Evolutionary conservation across 768 basidiomycete species (phyloP), one percentile per base, ranked within the genome.

Genomic region (Pleurotus salmoneostramineus): DNA sequence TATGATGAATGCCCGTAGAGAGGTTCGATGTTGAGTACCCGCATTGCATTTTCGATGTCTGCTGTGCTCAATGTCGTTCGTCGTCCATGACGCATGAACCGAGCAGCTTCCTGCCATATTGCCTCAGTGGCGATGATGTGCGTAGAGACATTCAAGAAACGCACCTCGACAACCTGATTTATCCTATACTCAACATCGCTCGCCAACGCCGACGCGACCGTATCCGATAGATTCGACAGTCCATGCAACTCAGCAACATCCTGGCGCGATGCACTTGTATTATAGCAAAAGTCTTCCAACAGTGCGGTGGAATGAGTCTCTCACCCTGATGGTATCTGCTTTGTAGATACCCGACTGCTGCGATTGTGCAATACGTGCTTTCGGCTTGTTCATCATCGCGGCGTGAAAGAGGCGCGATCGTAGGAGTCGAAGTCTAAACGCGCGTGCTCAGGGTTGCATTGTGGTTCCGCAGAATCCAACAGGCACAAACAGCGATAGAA

Each of bases 151-250:
- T 27, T 27, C 37, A 21, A 21, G 55, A 37, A 15, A 65, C 76
- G 44, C 61, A 93, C 93, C 83, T 97, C 93, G 64, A 96, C 82
- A 43, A 98, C 89, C 68, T 98, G 93, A 71, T 96, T 93, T 68
- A 98, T 83, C 59, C 97, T 80, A 72, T 98, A 98, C 68, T 98
- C 97, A 43, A 98, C 93, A 75, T 99, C 97, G 64, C 92, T 94
- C 0, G 97, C 94, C 27, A 99, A 79, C 0, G 91, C 81, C 3
- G 86, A 86, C 4, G 93, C 90, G 27, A 97, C 90, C 2, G 79
- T 68, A 54, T 95, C 93, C 2, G 91, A 76, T 43, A 99, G 72
- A 48, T 72, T 87, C 11, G 85, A 74, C 57, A 98, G 85, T 59
- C 86, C 87, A 34, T 97, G 72, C 0, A 89, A 88, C 63, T 98